Evolutionary conservation across 352 stramenopile species (phyloP), one percentile per base, ranked within the genome.

Genomic region (Halophytophthora polymorphica): DNA sequence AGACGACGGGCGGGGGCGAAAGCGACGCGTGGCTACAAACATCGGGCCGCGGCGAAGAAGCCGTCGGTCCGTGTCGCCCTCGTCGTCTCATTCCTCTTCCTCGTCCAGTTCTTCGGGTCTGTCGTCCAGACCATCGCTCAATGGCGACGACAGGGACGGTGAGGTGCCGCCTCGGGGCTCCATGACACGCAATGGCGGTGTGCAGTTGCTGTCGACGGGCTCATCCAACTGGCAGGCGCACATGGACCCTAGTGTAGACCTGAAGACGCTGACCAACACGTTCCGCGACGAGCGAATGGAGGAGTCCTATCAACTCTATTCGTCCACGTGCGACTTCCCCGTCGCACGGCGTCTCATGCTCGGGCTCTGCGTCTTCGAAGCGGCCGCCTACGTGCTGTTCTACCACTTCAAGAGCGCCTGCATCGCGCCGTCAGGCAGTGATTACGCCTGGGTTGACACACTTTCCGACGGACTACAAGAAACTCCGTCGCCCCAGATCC

Each of bases 301-400:
- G 58, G 73, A 88, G 42, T 89, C 79, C 38, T 93, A 90, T 50
- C 82, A 93, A 45, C 54, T 93, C 2, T 83, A 88, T 53, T 84
- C 77, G 29, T 93, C 79, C n/a, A 89, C 67, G 38, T 62, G 63
- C 40, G 77, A 86, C 45, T 80, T 93, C 45, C 64, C 73, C 2
- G 66, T 82, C 11, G 76, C 77, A 14, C 45, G 77, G 3, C 64
- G 72, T 53, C 67, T 89, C 38, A 69, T 88, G 63, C 52, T 90
- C 40, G 71, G 80, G 23, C 64, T 90, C 40, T 60, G 90, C 23
- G 45, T 66, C 0, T 77, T 74, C 37, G 71, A 93, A 62, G 37
- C 79, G 22, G 61, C 66, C 6, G 77, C 61, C 3, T 90, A 82
- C 55, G 51, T 88, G 25, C 51, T 87, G 8, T 86, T 77, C 41